Evolutionary conservation across 352 stramenopile species (phyloP), one percentile per base, ranked within the genome.

Genomic region (Phytophthora boehmeriae): DNA sequence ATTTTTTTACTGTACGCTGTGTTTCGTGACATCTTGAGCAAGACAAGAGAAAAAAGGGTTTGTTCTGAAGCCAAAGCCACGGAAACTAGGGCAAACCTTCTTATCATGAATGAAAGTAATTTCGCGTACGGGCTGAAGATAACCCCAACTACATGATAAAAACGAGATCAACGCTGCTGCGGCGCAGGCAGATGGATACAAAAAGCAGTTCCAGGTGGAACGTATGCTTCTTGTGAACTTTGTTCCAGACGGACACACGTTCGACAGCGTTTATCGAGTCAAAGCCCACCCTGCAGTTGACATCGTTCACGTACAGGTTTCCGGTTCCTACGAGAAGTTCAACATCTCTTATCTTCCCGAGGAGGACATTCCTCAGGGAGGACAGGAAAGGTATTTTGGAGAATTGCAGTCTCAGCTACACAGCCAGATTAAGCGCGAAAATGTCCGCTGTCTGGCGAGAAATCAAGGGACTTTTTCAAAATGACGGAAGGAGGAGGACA

Each of bases 181-280:
- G 9, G 13, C n/a, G 17, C 49, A 46, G 25, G 49, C 49, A 46
- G 20, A 47, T 13, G 19, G 11, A 27, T 56, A 56, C 35, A 38
- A 11, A 17, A 32, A 36, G 2, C 32, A 46, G 34, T 46, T 56
- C 20, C 11, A 17, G 14, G 32, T 56, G 34, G 19, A 56, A 2
- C 34, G 49, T 0, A 56, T 56, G 49, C 20, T 56, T 46, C 14
- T 46, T 22, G 49, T 56, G 34, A 56, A 56, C 11, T 56, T 56
- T 56, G 34, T 56, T 46, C 22, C 49, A 25, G 49, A n/a, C 27
- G 35, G 49, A 32, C 49, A 46, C 22, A 25, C 8, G 20, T 56
- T 56, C 35, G 49, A 46, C 49, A 20, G 8, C 8, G 48, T 55
- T 8, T 55, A 46, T 55, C 48, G 35, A 25, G 35, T 47, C 9